These are phyloP conservation scores for Pinus albicaulis DNA, from an alignment of 75 land plant genomes.

Conservation along the genomic window DNA sequence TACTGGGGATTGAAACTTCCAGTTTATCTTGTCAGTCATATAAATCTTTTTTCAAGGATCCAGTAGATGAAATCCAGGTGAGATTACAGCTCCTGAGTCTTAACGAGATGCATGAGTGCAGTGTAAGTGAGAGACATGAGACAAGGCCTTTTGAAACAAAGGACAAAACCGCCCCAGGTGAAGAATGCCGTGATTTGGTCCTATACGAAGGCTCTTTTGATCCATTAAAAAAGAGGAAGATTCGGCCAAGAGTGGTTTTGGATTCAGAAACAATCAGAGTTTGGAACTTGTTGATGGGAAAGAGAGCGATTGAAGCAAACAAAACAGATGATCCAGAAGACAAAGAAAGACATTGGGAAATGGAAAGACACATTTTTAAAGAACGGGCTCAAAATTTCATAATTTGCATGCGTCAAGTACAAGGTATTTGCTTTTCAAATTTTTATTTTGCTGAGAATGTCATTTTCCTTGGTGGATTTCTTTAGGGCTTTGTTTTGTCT, in stretches of 20 bases:
- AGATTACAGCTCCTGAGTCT: background rate
- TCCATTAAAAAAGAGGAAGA: conserved; percentile 14
- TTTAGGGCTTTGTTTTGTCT: background rate
- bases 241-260: conserved; percentile 21
- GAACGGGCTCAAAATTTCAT: conserved; percentile 22
- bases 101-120: background rate
- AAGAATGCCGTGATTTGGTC: background rate
- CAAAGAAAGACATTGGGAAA: conserved; percentile 21
- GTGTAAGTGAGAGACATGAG: conserved; percentile 3
- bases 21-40: too few relatives aligned
- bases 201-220: conserved; percentile 17
- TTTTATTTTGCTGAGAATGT: background rate
- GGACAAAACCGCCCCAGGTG: background rate
- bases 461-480: background rate
- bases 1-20: background rate
- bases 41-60: too few relatives aligned
- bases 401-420: conserved; percentile 29
- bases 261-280: conserved; percentile 18
- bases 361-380: conserved; percentile 20
- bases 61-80: background rate
- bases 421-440: conserved; percentile 15
- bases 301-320: conserved; percentile 1
- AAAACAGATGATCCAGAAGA: conserved; percentile 1
- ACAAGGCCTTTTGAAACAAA: conserved; percentile 14
- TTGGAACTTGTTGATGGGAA: conserved; percentile 22